Base-by-base conservation (phyloP, 192 early-diverging fungal genomes). In the Coemansia sp. region DNA sequence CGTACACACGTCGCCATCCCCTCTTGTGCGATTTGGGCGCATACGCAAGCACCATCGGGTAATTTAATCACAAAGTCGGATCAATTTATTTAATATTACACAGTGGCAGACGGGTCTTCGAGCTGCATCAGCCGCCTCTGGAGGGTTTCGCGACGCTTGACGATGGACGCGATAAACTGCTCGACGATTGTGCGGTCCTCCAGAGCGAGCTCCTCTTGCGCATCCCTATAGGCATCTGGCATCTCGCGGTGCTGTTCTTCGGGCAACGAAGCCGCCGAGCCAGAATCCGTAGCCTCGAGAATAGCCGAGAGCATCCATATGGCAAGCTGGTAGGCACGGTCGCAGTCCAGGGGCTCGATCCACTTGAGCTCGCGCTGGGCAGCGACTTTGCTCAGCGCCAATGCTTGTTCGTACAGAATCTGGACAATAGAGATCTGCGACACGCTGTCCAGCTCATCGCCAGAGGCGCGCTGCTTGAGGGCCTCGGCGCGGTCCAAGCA, bases 401-500 rank as follows among this genome's bases (percentile, higher is more conserved):
- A 61, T 11, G 92, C 89, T 49, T 87, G 82, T 64, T 92, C 91
- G 76, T 92, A 92, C 2, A 94, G 73, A 19, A 92, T 65, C 56
- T 89, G 90, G n/a, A 89, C 90, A 6, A 89, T 83, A 11, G 81
- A 85, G 11, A 82, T 74, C 4, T 70, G 67, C 3, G 70, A 60
- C 2, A 86, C 76, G 39, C 81, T 75, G 17, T 77, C 84, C 38
- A 82, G 78, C 25, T 84, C 77, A n/a, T 77, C 62, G 46, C 87
- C 85, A 35, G 88, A 84, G 27, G 83, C 78, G 19, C 82, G 79
- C 39, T 77, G 83, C 36, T 87, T 87, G 8, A 87, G 85, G 24
- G 80, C 71, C 70, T 94, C 90, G 0, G 95, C 96, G 6, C 89
- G 84, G 15, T 96, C 94, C 10, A 97, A 68, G 54, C 93, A 96